A percentile compares a stretch with the other conserved stretches of the same genome.
phyloP scores from a whole-genome alignment of 176 grass and related monocot genomes.

The Lolium multiflorum region DNA sequence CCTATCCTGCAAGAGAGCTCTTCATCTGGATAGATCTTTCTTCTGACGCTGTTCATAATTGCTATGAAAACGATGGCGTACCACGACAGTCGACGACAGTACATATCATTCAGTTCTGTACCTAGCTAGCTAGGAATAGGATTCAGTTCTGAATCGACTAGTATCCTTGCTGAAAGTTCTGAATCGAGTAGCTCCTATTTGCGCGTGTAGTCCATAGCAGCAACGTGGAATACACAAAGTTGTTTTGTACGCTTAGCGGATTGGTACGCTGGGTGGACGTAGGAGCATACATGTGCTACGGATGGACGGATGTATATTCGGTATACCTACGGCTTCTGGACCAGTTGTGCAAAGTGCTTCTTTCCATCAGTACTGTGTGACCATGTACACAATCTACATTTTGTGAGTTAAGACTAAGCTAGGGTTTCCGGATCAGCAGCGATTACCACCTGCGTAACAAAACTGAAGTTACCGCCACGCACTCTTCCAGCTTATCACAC shows the following conservation, averaged over 20 bases:
- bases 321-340: no score
- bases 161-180: background rate
- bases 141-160: background rate
- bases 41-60: background rate
- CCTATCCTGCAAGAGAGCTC: background rate
- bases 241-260: no score
- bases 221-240: background rate
- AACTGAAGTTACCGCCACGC: no score
- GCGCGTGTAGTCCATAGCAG: background rate
- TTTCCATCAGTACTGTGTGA: no score
- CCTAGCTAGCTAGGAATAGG: background rate
- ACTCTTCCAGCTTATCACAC: no score
- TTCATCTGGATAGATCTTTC: background rate
- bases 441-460: no score
- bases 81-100: background rate
- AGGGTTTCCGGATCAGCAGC: no score
- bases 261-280: background rate
- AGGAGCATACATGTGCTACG: background rate
- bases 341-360: no score
- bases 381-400: no score
- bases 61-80: background rate
- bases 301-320: no score
- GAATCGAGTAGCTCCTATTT: background rate
- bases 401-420: no score
- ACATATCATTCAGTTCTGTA: background rate